Evolutionary conservation across 1,139 yeast genomes (phyloP).

Genomic region (Geotrichum aggregatum): DNA sequence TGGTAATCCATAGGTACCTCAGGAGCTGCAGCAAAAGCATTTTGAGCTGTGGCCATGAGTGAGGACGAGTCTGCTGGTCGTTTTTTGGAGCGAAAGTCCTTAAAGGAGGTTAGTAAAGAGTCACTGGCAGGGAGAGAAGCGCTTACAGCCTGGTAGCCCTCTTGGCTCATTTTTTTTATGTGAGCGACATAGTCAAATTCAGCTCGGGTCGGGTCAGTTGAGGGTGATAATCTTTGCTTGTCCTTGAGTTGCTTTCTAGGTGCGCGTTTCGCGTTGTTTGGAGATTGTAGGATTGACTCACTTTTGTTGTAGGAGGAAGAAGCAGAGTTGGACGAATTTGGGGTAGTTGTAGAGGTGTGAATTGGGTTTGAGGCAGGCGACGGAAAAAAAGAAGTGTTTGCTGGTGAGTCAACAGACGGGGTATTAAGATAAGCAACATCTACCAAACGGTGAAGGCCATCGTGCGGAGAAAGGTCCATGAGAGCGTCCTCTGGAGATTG

Average conservation of each 20-base stretch:
- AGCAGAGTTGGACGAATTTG: conserved; percentile 17
- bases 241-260: not conserved
- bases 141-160: no score
- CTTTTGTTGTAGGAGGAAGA: conserved; percentile 12
- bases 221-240: conserved; percentile 13
- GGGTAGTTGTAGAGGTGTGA: conserved; percentile 15
- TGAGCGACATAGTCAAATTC: conserved; percentile 63
- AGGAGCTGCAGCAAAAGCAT: conserved; percentile 2
- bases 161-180: conserved; percentile 54
- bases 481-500: not conserved
- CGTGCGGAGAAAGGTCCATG: not conserved
- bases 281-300: not conserved
- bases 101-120: no score
- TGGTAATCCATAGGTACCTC: conserved; percentile 8
- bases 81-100: conserved; percentile 13
- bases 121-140: no score
- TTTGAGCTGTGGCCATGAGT: conserved; percentile 3
- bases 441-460: conserved; percentile 1
- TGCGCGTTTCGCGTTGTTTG: not conserved
- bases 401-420: conserved; percentile 16
- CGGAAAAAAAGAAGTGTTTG: conserved; percentile 14
- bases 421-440: conserved; percentile 9
- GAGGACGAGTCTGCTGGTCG: conserved; percentile 15
- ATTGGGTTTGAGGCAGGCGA: conserved; percentile 13
- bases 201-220: conserved; percentile 12